Evolutionary conservation across 768 basidiomycete species (phyloP).

Genomic region (Rhodotorula paludigena): DNA sequence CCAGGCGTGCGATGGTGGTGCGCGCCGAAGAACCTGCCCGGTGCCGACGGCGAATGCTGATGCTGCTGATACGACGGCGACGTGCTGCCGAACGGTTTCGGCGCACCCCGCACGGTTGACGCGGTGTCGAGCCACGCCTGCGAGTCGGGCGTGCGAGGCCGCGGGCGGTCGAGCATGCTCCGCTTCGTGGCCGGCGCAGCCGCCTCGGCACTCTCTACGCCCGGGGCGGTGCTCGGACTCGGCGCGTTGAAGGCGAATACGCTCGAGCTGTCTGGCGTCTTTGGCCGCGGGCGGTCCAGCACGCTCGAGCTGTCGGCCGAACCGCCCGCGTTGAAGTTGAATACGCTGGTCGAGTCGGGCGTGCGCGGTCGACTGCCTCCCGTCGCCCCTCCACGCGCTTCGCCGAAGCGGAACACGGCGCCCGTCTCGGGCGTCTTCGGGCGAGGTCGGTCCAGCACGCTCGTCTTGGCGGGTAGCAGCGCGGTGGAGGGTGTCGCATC

Average conservation of each 20-base stretch:
- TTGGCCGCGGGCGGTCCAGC: slow-evolving; percentile 22
- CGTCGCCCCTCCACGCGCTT: not conserved
- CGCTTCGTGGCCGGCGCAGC: not conserved
- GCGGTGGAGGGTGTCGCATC: not conserved
- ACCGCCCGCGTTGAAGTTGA: not conserved
- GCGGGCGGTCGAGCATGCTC: slow-evolving; percentile 16
- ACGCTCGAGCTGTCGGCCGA: not conserved
- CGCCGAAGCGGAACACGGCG: not conserved
- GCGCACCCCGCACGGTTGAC: not conserved
- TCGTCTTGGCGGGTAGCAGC: not conserved
- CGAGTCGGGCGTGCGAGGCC: slow-evolving; percentile 29
- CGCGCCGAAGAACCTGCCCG: not conserved
- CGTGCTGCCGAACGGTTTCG: too few relatives aligned
- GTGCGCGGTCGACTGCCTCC: not conserved
- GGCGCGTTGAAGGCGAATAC: not conserved
- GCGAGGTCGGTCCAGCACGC: slow-evolving; percentile 16
- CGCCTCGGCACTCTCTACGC: not conserved
- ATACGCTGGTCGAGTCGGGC: too few relatives aligned
- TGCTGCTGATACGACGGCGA: too few relatives aligned
- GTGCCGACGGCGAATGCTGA: not conserved
- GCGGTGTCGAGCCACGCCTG: not conserved
- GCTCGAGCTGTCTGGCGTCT: slow-evolving; percentile 18
- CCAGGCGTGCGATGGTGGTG: not conserved
- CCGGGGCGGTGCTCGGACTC: not conserved
- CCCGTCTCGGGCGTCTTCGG: slow-evolving; percentile 27